Conservation (phyloP, 2,329 filamentous ascomycete species). For the Colletotrichum noveboracense region DNA sequence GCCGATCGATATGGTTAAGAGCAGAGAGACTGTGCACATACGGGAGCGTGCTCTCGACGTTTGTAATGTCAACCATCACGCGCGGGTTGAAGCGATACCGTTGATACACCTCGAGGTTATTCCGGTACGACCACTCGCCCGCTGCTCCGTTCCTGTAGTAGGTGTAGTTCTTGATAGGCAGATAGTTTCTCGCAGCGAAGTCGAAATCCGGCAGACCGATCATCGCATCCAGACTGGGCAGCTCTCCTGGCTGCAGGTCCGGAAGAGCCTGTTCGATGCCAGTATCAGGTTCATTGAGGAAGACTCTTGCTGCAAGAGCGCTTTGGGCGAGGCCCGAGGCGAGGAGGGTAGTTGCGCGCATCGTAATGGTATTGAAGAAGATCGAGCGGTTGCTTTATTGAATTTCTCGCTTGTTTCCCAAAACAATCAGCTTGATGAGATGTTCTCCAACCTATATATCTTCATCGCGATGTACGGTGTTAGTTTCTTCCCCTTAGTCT, state of each 20-base stretch:
- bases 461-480: not conserved
- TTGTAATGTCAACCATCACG: conserved; percentile 54
- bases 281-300: conserved; percentile 51
- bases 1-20: not conserved
- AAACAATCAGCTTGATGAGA: not conserved
- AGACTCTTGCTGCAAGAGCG: conserved; percentile 46
- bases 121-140: conserved; percentile 61
- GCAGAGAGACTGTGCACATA: conserved; percentile 19
- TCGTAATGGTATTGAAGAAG: conserved; percentile 6
- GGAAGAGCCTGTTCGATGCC: conserved; percentile 44
- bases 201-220: conserved; percentile 60
- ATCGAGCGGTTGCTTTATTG: not conserved
- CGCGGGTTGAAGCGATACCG: conserved; percentile 54
- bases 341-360: conserved; percentile 29
- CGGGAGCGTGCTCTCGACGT: conserved; percentile 42
- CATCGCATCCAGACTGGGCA: conserved; percentile 49
- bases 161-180: conserved; percentile 53
- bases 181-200: conserved; percentile 52
- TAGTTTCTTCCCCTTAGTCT: not conserved
- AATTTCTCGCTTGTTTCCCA: not conserved
- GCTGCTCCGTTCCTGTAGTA: conserved; percentile 63
- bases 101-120: conserved; percentile 60
- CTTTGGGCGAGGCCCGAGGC: conserved; percentile 33
- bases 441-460: not conserved
- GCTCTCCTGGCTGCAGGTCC: conserved; percentile 35